Percentiles rank a stretch among this genome's conserved stretches.
These are phyloP conservation scores for Fusarium sp. DNA, from an alignment of 2,329 filamentous ascomycete species.

Conservation along the genomic window DNA sequence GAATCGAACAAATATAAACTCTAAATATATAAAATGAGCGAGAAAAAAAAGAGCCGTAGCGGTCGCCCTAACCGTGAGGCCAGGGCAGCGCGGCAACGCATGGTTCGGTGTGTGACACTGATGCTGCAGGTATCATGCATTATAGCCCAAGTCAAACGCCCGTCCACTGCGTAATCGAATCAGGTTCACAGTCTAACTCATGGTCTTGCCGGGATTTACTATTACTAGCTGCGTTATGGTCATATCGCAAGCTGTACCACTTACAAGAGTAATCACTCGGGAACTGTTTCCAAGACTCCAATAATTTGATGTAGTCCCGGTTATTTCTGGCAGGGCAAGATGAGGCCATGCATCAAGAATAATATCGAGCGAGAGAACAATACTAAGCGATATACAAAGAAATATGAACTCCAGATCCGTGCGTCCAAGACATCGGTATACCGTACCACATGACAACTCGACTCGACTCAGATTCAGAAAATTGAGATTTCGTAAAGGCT, in stretches of 20 bases:
- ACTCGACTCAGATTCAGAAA: not conserved
- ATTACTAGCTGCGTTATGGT: not conserved
- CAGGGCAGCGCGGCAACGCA: too few species aligned
- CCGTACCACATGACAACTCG: slow-evolving; percentile 23
- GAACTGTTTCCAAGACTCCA: not conserved
- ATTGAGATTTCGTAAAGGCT: not conserved
- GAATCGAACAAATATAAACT: too few species aligned
- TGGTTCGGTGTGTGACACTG: too few species aligned
- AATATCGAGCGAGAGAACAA: slow-evolving; percentile 52
- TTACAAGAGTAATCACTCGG: not conserved
- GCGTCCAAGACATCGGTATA: slow-evolving; percentile 8
- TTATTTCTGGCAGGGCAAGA: not conserved
- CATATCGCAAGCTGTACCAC: not conserved
- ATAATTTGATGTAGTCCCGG: not conserved
- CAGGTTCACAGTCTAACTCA: too few species aligned
- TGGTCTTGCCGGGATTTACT: not conserved
- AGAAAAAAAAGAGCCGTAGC: too few species aligned
- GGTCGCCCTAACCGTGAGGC: too few species aligned
- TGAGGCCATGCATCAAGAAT: slow-evolving; percentile 23
- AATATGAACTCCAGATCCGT: slow-evolving; percentile 13
- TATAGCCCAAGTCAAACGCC: too few species aligned
- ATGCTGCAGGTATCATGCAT: too few species aligned
- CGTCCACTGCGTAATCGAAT: too few species aligned
- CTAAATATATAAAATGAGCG: too few species aligned
- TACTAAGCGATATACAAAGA: slow-evolving; percentile 50